These are phyloP conservation scores for Trebouxia gelatinosa DNA, from an alignment of 163 green algal species.

Conservation along the genomic window DNA sequence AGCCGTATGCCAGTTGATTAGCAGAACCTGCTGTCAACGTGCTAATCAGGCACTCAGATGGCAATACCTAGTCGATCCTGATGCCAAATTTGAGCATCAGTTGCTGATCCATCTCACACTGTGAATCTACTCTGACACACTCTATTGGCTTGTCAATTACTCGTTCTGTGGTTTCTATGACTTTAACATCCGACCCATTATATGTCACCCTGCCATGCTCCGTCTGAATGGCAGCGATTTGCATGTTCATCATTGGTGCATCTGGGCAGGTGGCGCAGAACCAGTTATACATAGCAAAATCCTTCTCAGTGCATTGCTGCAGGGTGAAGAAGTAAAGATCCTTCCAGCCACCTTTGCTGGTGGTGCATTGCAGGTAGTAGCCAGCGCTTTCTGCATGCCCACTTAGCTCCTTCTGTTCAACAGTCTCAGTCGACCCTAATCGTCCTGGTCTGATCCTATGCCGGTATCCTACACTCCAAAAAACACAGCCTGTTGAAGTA, in stretches of 20 bases:
- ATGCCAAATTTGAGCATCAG: no score
- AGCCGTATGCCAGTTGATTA: no score
- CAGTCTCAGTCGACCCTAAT: not conserved
- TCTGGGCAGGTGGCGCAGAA: not conserved
- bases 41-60: no score
- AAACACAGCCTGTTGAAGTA: no score
- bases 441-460: not conserved
- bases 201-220: constrained; percentile 14
- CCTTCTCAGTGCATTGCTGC: constrained; percentile 1
- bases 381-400: not conserved
- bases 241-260: constrained; percentile 7
- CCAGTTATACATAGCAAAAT: constrained; percentile 20
- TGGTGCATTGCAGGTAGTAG: constrained; percentile 23
- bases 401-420: not conserved
- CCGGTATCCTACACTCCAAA: not conserved
- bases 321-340: constrained; percentile 23
- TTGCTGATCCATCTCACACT: no score
- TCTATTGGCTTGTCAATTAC: no score
- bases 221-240: constrained; percentile 16
- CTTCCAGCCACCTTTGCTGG: not conserved
- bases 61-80: no score
- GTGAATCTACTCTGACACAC: no score
- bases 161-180: not conserved
- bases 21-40: no score
- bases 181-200: not conserved